Evolutionary conservation across 2,329 filamentous ascomycete genomes (phyloP), one percentile per base, ranked within the genome.

Genomic region (Talaromyces sp.): DNA sequence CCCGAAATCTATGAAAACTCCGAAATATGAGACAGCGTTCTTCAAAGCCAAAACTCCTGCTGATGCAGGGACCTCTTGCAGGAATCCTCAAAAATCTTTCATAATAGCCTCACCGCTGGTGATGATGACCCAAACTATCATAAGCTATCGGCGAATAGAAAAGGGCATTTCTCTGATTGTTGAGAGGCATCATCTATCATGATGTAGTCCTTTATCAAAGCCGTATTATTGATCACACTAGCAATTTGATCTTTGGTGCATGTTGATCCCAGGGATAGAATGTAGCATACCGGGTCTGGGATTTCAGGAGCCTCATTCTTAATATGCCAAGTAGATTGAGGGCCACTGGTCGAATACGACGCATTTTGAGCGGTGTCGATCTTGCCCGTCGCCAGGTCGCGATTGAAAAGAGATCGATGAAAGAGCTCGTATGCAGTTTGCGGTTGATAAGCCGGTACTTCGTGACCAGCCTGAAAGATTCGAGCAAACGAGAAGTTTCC

Each of bases 381-480:
- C 36, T 74, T 75, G 0, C 84, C 83, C 3, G 82, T 85, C 1
- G 81, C 79, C 43, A 86, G 73, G 52, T 84, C 82, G 10, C 69
- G 72, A 43, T 78, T 77, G 46, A 77, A 71, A 44, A 82, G 73
- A 1, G 76, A 75, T 5, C 82, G 80, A 17, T 75, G 71, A 65
- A 85, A 84, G 42, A 85, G 78, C 54, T 79, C 70, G 46, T 79
- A 82, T 2, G 78, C 75, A 0, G 80, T 80, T 58, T 83, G 73
- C 0, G 82, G 82, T 60, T 84, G 80, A 59, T 83, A 84, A 0
- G 77, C 74, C 13, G 79, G 79, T 1, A 82, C 76, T 54, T 76
- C 69, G 54, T 81, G 78, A 4, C 78, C 78, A 1, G 77, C 76
- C 40, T 79, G 61, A 53, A 74, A 80, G 41, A 80, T 75, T 4